Evolutionary conservation across 768 basidiomycete species (phyloP).

Genomic region (Saitozyma sp.): DNA sequence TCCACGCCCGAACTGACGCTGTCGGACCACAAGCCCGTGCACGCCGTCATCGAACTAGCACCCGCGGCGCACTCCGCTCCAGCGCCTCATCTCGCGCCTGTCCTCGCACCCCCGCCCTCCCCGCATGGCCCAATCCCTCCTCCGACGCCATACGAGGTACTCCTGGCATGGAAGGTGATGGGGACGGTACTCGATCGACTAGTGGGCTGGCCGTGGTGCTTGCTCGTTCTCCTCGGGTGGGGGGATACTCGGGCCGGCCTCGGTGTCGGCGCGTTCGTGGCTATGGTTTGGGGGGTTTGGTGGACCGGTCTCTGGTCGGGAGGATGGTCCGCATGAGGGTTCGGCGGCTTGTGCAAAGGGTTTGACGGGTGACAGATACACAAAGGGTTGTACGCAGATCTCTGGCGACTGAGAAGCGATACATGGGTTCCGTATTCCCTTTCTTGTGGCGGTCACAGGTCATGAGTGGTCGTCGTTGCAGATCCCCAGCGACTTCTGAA

Average conservation of each 20-base stretch:
- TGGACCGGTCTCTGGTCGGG: constrained; percentile 24
- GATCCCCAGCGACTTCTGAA: too few species aligned
- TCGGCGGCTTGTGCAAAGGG: background rate
- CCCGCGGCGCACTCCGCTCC: constrained; percentile 43
- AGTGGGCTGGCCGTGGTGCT: constrained; percentile 77
- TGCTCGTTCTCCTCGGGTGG: constrained; percentile 71
- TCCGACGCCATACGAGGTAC: constrained; percentile 24
- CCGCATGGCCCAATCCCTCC: constrained; percentile 27
- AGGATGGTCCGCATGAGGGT: constrained; percentile 9
- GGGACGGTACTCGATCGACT: constrained; percentile 71
- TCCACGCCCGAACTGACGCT: constrained; percentile 62
- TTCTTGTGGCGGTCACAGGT: too few species aligned
- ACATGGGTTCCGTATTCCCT: too few species aligned
- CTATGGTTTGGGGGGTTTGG: constrained; percentile 46
- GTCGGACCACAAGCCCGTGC: constrained; percentile 94
- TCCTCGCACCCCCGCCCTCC: constrained; percentile 55
- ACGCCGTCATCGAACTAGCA: constrained; percentile 66
- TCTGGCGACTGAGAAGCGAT: too few species aligned
- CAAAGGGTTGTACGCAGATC: too few species aligned
- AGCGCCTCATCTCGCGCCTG: constrained; percentile 44
- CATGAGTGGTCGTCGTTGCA: too few species aligned
- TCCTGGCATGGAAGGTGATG: constrained; percentile 54
- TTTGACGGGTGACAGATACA: too few species aligned
- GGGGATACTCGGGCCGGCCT: constrained; percentile 58
- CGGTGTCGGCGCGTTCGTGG: constrained; percentile 36